Percentiles rank a stretch among this genome's conserved stretches.
These are phyloP conservation scores for Phytopythium kandeliae DNA, from an alignment of 352 stramenopile species.

Conservation along the genomic window DNA sequence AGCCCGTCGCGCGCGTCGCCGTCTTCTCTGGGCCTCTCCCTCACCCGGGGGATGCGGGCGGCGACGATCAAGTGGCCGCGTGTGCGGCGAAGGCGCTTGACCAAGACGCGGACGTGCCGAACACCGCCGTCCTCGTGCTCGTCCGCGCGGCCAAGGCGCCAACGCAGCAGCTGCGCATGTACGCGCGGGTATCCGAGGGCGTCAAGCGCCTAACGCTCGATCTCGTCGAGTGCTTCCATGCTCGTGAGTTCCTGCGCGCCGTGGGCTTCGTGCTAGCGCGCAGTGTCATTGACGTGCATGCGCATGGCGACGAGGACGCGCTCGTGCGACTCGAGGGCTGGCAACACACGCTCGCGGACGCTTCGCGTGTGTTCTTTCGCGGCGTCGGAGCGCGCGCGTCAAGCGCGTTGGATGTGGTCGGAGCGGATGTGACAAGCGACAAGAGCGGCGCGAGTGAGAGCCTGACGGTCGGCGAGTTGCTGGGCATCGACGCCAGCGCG, in stretches of 20 bases:
- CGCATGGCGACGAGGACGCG: conserved; percentile 6
- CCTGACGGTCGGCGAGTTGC: conserved; percentile 6
- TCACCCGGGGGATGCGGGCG: not conserved
- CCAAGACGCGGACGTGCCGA: not conserved
- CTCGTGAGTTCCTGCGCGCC: conserved; percentile 34
- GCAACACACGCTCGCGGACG: conserved; percentile 16
- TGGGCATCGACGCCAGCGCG: conserved; percentile 5
- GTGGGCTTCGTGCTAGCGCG: conserved; percentile 29
- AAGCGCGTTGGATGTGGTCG: conserved; percentile 25
- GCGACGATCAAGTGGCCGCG: conserved; percentile 8
- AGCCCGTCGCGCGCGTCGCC: not conserved
- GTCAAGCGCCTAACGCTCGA: conserved; percentile 15
- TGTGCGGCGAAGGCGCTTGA: conserved; percentile 5
- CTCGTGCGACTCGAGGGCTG: conserved; percentile 24
- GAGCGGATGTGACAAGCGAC: conserved; percentile 15
- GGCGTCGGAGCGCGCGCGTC: conserved; percentile 15
- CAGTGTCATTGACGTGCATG: conserved; percentile 31
- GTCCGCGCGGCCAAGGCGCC: conserved; percentile 8
- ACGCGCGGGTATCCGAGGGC: conserved; percentile 9
- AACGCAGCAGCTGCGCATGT: conserved; percentile 13
- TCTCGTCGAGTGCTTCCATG: conserved; percentile 37
- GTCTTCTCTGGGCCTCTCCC: conserved; percentile 1
- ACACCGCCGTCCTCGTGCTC: conserved; percentile 19
- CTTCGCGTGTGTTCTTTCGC: conserved; percentile 28
- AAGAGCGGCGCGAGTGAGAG: conserved; percentile 3